These are phyloP conservation scores for Saccharum spontaneum DNA, from an alignment of 176 grass and related monocot genomes.

Conservation along the genomic window DNA sequence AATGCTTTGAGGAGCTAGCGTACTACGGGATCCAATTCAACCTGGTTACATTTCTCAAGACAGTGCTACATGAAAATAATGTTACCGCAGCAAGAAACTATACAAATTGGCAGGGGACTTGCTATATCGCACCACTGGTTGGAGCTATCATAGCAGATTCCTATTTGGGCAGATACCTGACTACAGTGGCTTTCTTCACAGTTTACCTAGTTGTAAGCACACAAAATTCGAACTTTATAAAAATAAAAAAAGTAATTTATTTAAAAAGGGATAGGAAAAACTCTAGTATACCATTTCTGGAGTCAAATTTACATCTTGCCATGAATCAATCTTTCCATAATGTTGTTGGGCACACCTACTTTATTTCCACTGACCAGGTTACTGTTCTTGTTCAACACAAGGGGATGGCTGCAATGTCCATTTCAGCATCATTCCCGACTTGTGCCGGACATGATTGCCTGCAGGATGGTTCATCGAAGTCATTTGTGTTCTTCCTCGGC, in stretches of 20 bases:
- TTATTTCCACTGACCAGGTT: neutral
- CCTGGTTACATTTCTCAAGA: constrained; percentile 72
- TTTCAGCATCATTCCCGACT: constrained; percentile 59
- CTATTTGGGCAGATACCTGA: constrained; percentile 67
- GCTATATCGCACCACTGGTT: constrained; percentile 63
- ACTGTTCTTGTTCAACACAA: constrained; percentile 37
- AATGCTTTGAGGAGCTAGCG: constrained; percentile 64
- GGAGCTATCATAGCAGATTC: constrained; percentile 79
- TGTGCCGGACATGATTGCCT: neutral
- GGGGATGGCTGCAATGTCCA: constrained; percentile 72
- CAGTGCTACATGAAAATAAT: constrained; percentile 59
- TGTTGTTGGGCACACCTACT: neutral
- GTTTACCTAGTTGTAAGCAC: constrained; percentile 67
- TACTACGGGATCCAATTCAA: constrained; percentile 70
- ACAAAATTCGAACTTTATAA: neutral
- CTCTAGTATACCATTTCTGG: neutral
- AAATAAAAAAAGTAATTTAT: neutral
- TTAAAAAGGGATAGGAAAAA: neutral
- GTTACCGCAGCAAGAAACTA: constrained; percentile 55
- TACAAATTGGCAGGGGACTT: constrained; percentile 73
- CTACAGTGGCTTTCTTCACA: constrained; percentile 54
- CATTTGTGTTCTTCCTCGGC: constrained; percentile 55
- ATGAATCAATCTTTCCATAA: neutral
- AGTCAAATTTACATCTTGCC: neutral
- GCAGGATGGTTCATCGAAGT: constrained; percentile 29